Base-by-base conservation (phyloP, 805 yeast genomes). In the Scheffersomyces lignosus region DNA sequence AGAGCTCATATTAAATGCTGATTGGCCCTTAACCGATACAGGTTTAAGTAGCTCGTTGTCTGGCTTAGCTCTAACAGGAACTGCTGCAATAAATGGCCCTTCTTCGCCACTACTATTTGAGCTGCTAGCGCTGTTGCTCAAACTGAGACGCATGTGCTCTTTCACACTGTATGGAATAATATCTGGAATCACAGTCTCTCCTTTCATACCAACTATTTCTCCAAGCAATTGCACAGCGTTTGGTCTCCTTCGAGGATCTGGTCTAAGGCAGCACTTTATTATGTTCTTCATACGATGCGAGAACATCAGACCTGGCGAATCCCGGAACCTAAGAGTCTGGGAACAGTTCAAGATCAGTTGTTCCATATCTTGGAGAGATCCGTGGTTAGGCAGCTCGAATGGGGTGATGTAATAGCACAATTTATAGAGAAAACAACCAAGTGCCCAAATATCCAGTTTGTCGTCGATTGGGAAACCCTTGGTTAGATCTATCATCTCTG, bases 371-470 rank as follows among this genome's bases (percentile, higher is more conserved):
- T 61, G 58, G 27, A 68, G 47, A 5, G 64, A 50, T 5, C 43
- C 41, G 28, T 69, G 73, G n/a, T 40, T 39, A 1, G 62, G 61
- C 61, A 56, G 67, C 57, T 86, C 95, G 54, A 86, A 86, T 0
- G 95, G 95, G 0, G 95, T 86, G 1, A 87, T 85, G 50, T 83
- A 86, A 58, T 83, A 86, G 52, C 93, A 83, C 33, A 86, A 55
- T 54, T 86, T 86, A 65, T 85, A 86, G 23, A 86, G 58, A 45
- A 85, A 82, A 18, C 85, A 77, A 9, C 95, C 95, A 24, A 86
- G 56, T 0, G 95, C 95, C 95, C 95, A 86, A 15, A 86, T 75
- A 56, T 86, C 95, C 34, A 87, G 78, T 57, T 86, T 86, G 54
- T 86, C 93, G 59, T 85, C 86, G 34, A 86, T 80, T 9, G 91